phyloP scores from a whole-genome alignment of 1,139 yeast genomes.

The Trichomonascaceae sp. region DNA sequence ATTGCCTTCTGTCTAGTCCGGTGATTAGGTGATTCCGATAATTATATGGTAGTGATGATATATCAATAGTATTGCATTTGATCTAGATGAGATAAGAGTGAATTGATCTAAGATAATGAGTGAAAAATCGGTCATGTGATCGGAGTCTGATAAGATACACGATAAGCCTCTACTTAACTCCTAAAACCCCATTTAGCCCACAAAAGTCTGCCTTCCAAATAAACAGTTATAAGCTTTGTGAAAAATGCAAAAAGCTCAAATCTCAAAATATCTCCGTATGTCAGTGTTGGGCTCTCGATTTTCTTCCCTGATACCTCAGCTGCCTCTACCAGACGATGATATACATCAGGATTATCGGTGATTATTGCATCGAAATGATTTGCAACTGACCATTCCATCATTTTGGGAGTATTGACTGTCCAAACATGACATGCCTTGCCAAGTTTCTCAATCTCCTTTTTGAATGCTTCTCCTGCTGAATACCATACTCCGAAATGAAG shows the following conservation, averaged over 20 bases:
- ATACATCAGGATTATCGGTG: slow-evolving; percentile 50
- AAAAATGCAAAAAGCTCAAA: background rate
- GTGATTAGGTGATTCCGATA: too few relatives aligned
- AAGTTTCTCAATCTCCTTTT: slow-evolving; percentile 38
- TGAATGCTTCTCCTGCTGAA: slow-evolving; percentile 31
- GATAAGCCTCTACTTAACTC: too few relatives aligned
- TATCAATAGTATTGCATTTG: too few relatives aligned
- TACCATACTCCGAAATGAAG: slow-evolving; percentile 36
- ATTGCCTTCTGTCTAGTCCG: too few relatives aligned
- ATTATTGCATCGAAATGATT: slow-evolving; percentile 56
- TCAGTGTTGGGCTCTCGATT: slow-evolving; percentile 11
- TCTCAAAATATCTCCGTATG: too few relatives aligned
- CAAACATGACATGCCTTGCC: slow-evolving; percentile 63
- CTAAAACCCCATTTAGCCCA: background rate
- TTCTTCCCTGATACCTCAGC: slow-evolving; percentile 18
- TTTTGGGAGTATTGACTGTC: slow-evolving; percentile 59
- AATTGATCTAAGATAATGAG: too few relatives aligned
- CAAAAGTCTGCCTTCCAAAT: background rate
- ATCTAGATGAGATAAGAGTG: too few relatives aligned
- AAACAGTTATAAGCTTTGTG: background rate
- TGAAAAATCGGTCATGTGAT: too few relatives aligned
- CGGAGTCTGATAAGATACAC: too few relatives aligned
- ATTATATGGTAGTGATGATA: too few relatives aligned
- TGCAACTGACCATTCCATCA: slow-evolving; percentile 40
- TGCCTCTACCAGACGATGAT: slow-evolving; percentile 13